Base-by-base conservation (phyloP, 768 basidiomycete genomes). In the Exsudoporus frostii region DNA sequence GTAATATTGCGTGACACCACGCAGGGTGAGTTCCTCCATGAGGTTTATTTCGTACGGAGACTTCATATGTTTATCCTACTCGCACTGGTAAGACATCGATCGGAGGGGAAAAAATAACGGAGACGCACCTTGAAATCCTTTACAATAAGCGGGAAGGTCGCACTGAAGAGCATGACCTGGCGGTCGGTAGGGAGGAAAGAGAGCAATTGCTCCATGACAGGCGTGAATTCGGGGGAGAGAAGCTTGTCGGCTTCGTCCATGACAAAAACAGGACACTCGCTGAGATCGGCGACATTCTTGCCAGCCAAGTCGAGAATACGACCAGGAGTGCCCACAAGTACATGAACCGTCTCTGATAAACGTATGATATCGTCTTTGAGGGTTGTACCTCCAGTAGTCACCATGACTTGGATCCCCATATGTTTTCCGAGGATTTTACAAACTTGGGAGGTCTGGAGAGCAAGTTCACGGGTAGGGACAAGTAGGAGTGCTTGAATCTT, bases 181-280 rank as follows among this genome's bases (percentile, higher is more conserved):
- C 93, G 82, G 65, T 88, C 83, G 50, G 78, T 68, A 27, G 93
- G 92, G 52, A 97, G 80, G 75, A 89, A 92, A 27, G 81, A 79
- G 53, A 99, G 80, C 34, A 99, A 74, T 66, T 97, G 92, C 76
- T 98, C 96, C 85, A 99, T 96, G 53, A 99, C 95, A 55, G 96
- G 95, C 13, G 94, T 88, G 67, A 99, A 99, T 75, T 99, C 96
- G 52, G 94, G 93, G 7, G 90, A 93, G 48, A 98, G 85, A 45
- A 98, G 83, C 71, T 98, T 99, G 73, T 98, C 97, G 43, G 96
- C 96, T 74, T 99, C 96, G 72, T 99, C 96, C 96, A 99, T 99
- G 61, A 98, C 93, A 65, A 98, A 99, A 50, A 96, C 91, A 3
- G 88, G 86, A 72, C 96, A 98, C 67, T 92, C 88, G 74, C 84